phyloP scores from a whole-genome alignment of 1,139 yeast genomes.

The Sugiyamaella neomexicana region DNA sequence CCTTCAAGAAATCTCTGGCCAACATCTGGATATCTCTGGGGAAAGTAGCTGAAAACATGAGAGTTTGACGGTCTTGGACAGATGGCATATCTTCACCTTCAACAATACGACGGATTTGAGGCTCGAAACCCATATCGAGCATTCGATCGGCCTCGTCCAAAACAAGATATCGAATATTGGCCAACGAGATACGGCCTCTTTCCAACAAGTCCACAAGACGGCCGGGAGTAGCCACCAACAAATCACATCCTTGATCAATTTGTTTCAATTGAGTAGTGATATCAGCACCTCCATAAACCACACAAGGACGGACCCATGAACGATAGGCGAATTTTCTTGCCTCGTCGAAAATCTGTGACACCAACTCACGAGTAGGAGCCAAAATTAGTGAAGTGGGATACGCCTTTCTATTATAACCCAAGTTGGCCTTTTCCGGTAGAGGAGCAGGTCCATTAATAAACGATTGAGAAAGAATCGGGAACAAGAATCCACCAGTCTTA shows the following conservation, averaged over 20 bases:
- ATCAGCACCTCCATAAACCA: conserved; percentile 98
- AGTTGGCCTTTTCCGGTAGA: conserved; percentile 52
- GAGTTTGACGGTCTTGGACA: conserved; percentile 87
- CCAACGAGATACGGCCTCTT: conserved; percentile 88
- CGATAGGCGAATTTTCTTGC: conserved; percentile 94
- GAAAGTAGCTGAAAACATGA: conserved; percentile 99
- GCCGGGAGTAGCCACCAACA: conserved; percentile 98
- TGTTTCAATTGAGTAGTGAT: conserved; percentile 83
- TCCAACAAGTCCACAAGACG: conserved; percentile 94
- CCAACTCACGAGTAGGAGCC: conserved; percentile 99
- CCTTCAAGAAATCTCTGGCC: conserved; percentile 95
- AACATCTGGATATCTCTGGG: conserved; percentile 95
- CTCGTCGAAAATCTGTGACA: conserved; percentile 93
- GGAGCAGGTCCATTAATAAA: conserved; percentile 86
- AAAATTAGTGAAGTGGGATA: conserved; percentile 91
- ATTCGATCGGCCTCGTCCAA: conserved; percentile 99
- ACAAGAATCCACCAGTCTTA: conserved; percentile 98
- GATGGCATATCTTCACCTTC: conserved; percentile 98
- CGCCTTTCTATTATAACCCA: conserved; percentile 57
- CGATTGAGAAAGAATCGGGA: conserved; percentile 94
- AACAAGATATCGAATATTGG: conserved; percentile 88
- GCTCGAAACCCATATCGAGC: conserved; percentile 99
- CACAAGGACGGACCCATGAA: conserved; percentile 98
- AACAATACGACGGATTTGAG: conserved; percentile 97
- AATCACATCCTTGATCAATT: conserved; percentile 91